phyloP scores from a whole-genome alignment of 2,329 filamentous ascomycete genomes.

The Aspergillus japonicus region DNA sequence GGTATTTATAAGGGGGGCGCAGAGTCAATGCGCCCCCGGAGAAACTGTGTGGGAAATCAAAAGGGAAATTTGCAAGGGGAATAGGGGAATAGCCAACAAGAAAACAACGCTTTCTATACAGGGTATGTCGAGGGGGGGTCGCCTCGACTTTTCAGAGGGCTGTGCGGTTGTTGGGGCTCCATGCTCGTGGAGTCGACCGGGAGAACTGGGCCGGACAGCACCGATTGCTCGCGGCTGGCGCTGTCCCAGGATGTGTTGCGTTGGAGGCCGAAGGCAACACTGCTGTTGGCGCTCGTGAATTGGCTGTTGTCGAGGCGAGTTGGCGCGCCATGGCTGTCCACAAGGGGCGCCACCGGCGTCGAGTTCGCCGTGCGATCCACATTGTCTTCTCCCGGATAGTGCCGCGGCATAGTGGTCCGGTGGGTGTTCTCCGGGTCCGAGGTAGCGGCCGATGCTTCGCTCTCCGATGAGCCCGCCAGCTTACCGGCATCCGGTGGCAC shows the following conservation, averaged over 20 bases:
- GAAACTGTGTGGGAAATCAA: background rate
- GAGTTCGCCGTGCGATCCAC: constrained; percentile 4
- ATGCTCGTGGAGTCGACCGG: constrained; percentile 3
- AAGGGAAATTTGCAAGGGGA: background rate
- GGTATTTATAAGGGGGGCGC: background rate
- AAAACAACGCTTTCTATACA: constrained; percentile 3
- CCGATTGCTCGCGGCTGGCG: background rate
- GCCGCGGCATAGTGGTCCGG: background rate
- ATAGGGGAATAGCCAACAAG: background rate
- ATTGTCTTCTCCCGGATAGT: background rate
- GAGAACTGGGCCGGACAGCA: background rate
- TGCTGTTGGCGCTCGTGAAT: constrained; percentile 1
- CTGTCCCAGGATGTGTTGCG: background rate
- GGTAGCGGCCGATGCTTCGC: background rate
- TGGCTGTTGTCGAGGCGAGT: constrained; percentile 1
- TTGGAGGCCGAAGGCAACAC: constrained; percentile 6
- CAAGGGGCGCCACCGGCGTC: constrained; percentile 2
- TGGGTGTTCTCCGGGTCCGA: background rate
- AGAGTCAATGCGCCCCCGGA: background rate
- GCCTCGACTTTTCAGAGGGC: constrained; percentile 1
- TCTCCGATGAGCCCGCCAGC: background rate
- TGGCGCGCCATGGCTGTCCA: background rate
- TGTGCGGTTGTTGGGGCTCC: constrained; percentile 5
- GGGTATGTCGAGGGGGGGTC: constrained; percentile 2
- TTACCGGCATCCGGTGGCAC: constrained; percentile 2